phyloP scores from a whole-genome alignment of 1,284 basidiomycete genomes.

The Bjerkandera adusta region DNA sequence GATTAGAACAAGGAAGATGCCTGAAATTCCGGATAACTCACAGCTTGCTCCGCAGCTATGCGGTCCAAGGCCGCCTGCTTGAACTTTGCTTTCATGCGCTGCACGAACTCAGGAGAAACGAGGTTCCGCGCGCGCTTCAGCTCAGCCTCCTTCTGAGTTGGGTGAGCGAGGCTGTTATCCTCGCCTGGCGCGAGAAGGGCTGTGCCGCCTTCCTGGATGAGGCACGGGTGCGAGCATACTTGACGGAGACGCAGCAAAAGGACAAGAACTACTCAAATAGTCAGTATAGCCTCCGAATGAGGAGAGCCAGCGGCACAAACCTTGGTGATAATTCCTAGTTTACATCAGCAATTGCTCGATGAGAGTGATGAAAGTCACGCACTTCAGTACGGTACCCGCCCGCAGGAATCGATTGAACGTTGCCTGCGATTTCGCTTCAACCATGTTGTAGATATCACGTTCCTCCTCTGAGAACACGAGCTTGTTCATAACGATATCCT shows the following conservation, averaged over 20 bases:
- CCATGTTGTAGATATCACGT: conserved; percentile 53
- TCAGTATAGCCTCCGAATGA: conserved; percentile 1
- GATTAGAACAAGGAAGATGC: background rate
- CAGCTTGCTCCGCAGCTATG: conserved; percentile 50
- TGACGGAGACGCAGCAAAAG: conserved; percentile 55
- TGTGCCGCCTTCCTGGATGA: conserved; percentile 46
- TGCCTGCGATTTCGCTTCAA: conserved; percentile 51
- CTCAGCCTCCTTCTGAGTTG: conserved; percentile 15
- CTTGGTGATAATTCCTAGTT: conserved; percentile 49
- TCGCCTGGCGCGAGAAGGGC: conserved; percentile 40
- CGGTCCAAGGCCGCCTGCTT: conserved; percentile 36
- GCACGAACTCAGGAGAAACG: conserved; percentile 47
- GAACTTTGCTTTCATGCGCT: conserved; percentile 43
- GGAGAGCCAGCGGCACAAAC: conserved; percentile 12
- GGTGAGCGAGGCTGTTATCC: conserved; percentile 19
- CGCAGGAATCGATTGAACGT: conserved; percentile 57
- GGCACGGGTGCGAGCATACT: conserved; percentile 51
- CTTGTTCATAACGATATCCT: conserved; percentile 45
- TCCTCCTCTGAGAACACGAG: conserved; percentile 55
- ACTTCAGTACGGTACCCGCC: conserved; percentile 35
- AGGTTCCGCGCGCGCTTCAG: conserved; percentile 37
- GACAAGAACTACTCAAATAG: conserved; percentile 41
- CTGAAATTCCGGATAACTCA: conserved; percentile 23
- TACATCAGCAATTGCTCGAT: background rate
- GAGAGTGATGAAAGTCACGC: background rate